These are phyloP conservation scores for Russula earlei DNA, from an alignment of 768 basidiomycete genomes.

Conservation along the genomic window DNA sequence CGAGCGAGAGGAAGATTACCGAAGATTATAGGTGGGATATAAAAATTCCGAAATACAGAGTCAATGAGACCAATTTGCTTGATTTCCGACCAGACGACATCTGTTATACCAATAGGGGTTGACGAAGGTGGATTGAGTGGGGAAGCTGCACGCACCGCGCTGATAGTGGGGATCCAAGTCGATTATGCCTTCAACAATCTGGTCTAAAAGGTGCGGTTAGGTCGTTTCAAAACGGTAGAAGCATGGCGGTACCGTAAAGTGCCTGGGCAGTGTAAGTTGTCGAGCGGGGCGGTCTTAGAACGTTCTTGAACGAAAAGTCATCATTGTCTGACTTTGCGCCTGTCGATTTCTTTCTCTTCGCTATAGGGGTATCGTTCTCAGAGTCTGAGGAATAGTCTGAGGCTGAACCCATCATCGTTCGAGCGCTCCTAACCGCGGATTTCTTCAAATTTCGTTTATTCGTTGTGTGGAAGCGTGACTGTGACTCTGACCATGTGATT, in stretches of 20 bases:
- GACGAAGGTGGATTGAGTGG: background rate
- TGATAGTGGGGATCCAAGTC: conserved; percentile 61
- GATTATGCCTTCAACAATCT: conserved; percentile 37
- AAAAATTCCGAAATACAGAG: conserved; percentile 53
- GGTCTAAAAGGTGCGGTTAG: conserved; percentile 28
- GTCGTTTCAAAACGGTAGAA: background rate
- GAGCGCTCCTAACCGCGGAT: background rate
- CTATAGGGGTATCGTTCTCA: conserved; percentile 9
- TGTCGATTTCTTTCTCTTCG: conserved; percentile 6
- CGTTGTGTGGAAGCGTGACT: background rate
- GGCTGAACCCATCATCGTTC: conserved; percentile 1
- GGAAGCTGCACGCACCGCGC: conserved; percentile 33
- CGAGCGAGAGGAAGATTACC: conserved; percentile 31
- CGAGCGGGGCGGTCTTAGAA: conserved; percentile 45
- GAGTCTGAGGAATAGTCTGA: conserved; percentile 13
- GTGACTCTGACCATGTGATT: background rate
- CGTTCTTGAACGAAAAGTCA: conserved; percentile 29
- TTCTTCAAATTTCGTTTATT: no score
- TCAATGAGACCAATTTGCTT: conserved; percentile 58
- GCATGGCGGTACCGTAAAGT: conserved; percentile 38
- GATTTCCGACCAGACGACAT: conserved; percentile 52
- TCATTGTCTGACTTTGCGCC: conserved; percentile 21
- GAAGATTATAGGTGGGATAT: conserved; percentile 60
- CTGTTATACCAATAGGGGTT: conserved; percentile 25
- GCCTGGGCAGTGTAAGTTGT: conserved; percentile 58